Evolutionary conservation across 2,329 filamentous ascomycete species (phyloP), one percentile per base, ranked within the genome.

Genomic region (Beauveria australis): DNA sequence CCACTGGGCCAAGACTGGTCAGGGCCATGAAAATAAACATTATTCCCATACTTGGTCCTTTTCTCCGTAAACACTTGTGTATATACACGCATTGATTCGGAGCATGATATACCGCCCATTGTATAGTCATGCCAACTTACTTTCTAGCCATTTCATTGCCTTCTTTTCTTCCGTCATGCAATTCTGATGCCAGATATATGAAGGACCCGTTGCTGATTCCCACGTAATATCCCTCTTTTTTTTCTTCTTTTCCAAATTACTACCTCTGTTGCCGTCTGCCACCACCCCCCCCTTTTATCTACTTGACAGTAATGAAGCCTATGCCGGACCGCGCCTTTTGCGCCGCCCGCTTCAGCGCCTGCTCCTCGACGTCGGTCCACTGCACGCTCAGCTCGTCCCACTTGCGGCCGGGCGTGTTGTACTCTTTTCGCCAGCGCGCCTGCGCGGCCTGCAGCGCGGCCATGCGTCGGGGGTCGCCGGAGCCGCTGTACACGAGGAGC

Each of bases 401-500:
- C 66, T 86, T 86, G 64, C 77, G 81, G 14, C 83, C 81, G 0
- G 81, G 81, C 9, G 79, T 81, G 70, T 85, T 84, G 70, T 86
- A 88, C 71, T 89, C 86, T 66, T 78, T 79, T 69, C 81, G 83
- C 76, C 82, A 87, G 70, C 82, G 79, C 7, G 78, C 70, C 55
- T 88, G 82, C 76, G 86, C 75, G 24, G 78, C 78, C 74, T 87
- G 83, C 65, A 88, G 74, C 46, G 78, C 76, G 62, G 79, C 80
- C 84, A 88, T 87, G 67, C 84, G 81, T 40, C 85, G 80, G n/a
- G 86, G 85, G 66, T 89, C 84, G 44, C 86, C 86, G 6, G 82
- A 86, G 63, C 86, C 86, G 65, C 82, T 85, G 72, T 85, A 85
- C 40, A 89, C 74, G 51, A 89, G 78, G 60, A 89, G 78, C 3